These are phyloP conservation scores for Acacia melanoxylon DNA, from an alignment of 306 rosid genomes.

Conservation along the genomic window DNA sequence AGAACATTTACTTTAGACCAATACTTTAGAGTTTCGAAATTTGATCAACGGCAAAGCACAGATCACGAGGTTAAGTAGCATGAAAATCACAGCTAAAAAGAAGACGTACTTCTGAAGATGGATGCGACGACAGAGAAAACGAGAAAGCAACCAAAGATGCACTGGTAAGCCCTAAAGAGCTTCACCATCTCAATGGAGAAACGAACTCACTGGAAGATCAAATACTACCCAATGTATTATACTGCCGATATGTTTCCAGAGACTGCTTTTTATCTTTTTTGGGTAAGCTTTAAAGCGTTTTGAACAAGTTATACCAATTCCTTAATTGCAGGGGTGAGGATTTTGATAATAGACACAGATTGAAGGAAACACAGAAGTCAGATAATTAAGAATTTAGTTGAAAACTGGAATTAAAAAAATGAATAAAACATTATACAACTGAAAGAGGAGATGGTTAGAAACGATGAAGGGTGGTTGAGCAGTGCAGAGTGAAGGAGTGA, in stretches of 20 bases:
- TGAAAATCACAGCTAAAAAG: background rate
- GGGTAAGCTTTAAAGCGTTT: constrained; percentile 14
- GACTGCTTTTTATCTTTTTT: constrained; percentile 5
- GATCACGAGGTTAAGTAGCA: background rate
- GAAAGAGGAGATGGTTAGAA: background rate
- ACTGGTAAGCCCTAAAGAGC: constrained; percentile 46
- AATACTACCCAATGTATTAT: background rate
- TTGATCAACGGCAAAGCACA: background rate
- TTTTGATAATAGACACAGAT: background rate
- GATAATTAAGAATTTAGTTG: background rate
- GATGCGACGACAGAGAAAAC: constrained; percentile 29
- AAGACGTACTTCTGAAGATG: constrained; percentile 32
- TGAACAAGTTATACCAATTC: background rate
- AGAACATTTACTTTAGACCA: background rate
- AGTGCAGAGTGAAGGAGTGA: background rate
- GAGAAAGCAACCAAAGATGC: constrained; percentile 29
- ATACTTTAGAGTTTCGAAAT: background rate
- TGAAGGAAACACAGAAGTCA: background rate
- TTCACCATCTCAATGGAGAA: constrained; percentile 42
- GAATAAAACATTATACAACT: background rate
- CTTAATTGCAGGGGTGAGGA: background rate
- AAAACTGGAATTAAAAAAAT: background rate
- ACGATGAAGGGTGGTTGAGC: background rate
- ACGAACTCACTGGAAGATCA: constrained; percentile 28
- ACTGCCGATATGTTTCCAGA: background rate